Conservation (phyloP, 2,329 filamentous ascomycete genomes). For the Talaromyces sp. region DNA sequence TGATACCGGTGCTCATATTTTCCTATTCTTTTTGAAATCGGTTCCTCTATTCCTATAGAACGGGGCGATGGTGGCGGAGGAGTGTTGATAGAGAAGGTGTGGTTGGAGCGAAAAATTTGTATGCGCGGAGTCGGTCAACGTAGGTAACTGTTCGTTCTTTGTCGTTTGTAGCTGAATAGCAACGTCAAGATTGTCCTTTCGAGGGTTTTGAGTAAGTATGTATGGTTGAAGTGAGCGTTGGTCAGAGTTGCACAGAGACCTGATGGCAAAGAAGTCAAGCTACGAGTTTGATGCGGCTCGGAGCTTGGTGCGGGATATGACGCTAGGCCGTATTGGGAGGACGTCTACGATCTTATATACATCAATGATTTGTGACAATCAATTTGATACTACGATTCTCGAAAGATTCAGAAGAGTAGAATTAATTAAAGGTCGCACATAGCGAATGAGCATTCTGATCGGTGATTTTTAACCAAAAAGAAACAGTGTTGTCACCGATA, state of each 20-base stretch:
- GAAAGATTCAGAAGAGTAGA: background rate
- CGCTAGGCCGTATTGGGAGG: background rate
- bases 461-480: no score
- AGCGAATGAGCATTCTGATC: background rate
- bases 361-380: no score
- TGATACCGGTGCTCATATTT: slow-evolving; percentile 32
- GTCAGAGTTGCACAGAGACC: no score
- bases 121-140: background rate
- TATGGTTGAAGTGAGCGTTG: background rate
- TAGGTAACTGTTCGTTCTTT: background rate
- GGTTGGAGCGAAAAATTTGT: background rate
- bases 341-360: background rate
- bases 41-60: background rate
- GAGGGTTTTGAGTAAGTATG: background rate
- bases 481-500: background rate
- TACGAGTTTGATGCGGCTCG: background rate
- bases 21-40: background rate
- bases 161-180: background rate
- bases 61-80: background rate
- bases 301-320: background rate
- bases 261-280: background rate
- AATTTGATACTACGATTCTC: no score
- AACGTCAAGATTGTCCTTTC: background rate
- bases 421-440: no score
- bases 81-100: background rate